Evolutionary conservation across 1,284 basidiomycete genomes (phyloP), one percentile per base, ranked within the genome.

Genomic region (Ustilago shanxiensis): DNA sequence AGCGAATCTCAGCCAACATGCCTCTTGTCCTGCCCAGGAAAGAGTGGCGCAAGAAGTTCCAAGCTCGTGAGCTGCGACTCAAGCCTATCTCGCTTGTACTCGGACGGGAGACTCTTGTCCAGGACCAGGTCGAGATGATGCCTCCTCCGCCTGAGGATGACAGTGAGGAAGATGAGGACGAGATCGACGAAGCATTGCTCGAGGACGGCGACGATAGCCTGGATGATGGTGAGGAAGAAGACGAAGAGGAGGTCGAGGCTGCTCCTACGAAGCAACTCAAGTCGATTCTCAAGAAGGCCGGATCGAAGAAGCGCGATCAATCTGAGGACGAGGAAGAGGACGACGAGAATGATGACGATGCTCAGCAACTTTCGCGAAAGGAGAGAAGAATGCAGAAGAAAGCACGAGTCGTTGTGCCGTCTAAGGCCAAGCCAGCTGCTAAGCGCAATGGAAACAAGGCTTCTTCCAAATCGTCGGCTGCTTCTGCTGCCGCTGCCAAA

Each of bases 121-220:
- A 65, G 31, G 66, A 76, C 5, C 58, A 64, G 26, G 69, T 82
- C 45, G 65, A 64, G 72, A 75, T 61, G 78, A 64, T 66, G 26
- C 69, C 58, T 11, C 75, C 74, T 20, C 71, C 71, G 11, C 71
- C 79, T 7, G 78, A 79, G 67, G 66, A 77, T 39, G 73, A 79
- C n/a, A 78, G 75, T 29, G 80, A 82, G 45, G 71, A 77, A 22
- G 75, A 76, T 8, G 73, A 74, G 31, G 79, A 80, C 10, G 79
- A 66, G 45, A 79, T 67, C 28, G 75, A 80, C 29, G 77, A 75
- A 11, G 67, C 62, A 10, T 64, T 80, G 58, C 60, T 75, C 35
- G 77, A 71, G 3, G 70, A 75, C 4, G 71, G 66, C 28, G 68
- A 67, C 9, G 66, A 66, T 6, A 74, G 64, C 31, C 33, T 58